Conservation (phyloP, 352 stramenopile species). For the Pythium aquatile region DNA sequence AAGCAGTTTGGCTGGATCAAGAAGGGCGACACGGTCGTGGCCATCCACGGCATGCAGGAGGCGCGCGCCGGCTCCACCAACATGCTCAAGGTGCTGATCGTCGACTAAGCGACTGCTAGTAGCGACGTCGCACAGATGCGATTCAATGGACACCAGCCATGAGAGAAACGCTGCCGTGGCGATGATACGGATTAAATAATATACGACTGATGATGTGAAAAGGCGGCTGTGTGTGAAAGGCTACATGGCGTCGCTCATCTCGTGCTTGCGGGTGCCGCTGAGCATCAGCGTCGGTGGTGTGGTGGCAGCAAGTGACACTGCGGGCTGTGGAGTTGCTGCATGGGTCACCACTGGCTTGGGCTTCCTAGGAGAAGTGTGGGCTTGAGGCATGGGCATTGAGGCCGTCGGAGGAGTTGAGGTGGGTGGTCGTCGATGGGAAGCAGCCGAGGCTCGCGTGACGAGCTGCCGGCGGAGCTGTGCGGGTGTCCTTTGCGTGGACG, state of each 20-base stretch:
- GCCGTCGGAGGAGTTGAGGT: not conserved
- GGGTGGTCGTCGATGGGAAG: not conserved
- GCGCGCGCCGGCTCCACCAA: conserved; percentile 88
- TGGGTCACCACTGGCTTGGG: not conserved
- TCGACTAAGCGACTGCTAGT: conserved; percentile 49
- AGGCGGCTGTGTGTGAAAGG: not conserved
- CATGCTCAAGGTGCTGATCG: conserved; percentile 91
- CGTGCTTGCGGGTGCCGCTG: conserved; percentile 13
- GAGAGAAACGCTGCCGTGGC: not conserved
- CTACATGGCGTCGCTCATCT: conserved; percentile 29
- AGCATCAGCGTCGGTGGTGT: conserved; percentile 2
- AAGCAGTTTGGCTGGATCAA: conserved; percentile 89
- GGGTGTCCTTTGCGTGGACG: conserved; percentile 2
- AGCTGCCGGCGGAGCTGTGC: conserved; percentile 22
- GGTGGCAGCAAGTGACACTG: not conserved
- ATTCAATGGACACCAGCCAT: not conserved
- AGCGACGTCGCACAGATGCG: too few species aligned
- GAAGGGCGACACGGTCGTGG: conserved; percentile 85
- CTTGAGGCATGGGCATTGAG: too few species aligned
- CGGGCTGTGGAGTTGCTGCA: not conserved
- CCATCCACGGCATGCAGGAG: conserved; percentile 89
- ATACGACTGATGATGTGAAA: conserved; percentile 13
- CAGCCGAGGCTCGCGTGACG: conserved; percentile 9
- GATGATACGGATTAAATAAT: conserved; percentile 2
- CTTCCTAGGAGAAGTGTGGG: not conserved